Evolutionary conservation across 23 red algal genomes (phyloP).

Genomic region (Gracilaria vermiculophylla): DNA sequence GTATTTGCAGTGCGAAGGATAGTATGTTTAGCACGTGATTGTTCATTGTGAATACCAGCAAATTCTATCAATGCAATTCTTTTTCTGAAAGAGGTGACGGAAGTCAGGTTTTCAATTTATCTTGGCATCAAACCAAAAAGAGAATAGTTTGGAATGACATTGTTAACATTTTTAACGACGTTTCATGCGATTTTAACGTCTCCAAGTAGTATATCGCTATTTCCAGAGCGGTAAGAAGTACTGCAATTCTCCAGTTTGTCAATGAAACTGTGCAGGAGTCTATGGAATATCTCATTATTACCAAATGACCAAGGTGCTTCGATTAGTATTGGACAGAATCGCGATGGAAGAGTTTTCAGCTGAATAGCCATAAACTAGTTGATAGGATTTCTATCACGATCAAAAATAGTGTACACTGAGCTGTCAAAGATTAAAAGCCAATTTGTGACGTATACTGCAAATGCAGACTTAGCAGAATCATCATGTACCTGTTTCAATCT

Average conservation of each 20-base stretch:
- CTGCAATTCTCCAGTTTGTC: neutral
- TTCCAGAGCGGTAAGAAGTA: too few relatives aligned
- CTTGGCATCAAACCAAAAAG: neutral
- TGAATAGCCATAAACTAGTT: neutral
- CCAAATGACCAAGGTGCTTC: constrained; percentile 15
- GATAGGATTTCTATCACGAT: neutral
- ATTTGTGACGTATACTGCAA: neutral
- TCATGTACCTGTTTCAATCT: neutral
- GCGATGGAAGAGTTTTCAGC: neutral
- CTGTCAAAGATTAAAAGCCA: constrained; percentile 8
- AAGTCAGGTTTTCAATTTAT: neutral
- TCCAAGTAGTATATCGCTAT: neutral
- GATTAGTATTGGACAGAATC: neutral
- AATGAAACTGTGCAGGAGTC: neutral
- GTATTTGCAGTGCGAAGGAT: neutral
- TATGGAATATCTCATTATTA: neutral
- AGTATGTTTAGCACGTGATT: neutral
- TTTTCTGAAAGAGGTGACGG: neutral
- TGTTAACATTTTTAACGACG: neutral
- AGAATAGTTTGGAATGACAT: neutral
- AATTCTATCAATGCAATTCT: neutral
- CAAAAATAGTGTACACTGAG: neutral
- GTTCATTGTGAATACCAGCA: neutral
- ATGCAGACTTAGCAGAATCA: neutral
- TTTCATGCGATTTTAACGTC: neutral